phyloP scores from a whole-genome alignment of 371 early-diverging fungal genomes.

The Mortierella sp. region DNA sequence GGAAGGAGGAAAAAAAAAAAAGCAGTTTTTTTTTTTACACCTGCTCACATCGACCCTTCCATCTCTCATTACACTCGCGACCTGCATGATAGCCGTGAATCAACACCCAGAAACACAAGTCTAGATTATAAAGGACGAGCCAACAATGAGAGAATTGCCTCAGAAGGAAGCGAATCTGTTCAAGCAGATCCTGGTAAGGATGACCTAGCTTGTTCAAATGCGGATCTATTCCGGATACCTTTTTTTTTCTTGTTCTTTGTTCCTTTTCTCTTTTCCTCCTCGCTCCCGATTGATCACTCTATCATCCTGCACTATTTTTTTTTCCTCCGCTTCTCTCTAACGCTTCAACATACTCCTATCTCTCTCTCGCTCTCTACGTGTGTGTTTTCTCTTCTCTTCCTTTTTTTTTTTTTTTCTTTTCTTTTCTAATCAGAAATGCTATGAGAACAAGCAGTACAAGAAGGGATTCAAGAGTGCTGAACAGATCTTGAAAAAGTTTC shows the following conservation, averaged over 20 bases:
- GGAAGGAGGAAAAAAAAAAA: background rate
- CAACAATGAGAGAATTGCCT: constrained; percentile 72
- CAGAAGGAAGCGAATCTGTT: constrained; percentile 82
- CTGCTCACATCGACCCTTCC: constrained; percentile 1
- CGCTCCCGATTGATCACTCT: too few species aligned
- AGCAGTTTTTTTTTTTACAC: background rate
- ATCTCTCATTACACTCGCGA: constrained; percentile 1
- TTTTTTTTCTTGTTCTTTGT: background rate
- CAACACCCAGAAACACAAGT: background rate
- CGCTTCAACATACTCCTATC: too few species aligned
- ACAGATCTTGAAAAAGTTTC: constrained; percentile 90
- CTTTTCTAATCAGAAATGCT: constrained; percentile 88
- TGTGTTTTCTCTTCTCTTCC: background rate
- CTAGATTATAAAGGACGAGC: background rate
- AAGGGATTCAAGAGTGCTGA: constrained; percentile 93
- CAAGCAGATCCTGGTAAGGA: constrained; percentile 79
- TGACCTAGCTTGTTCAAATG: background rate
- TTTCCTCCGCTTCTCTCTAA: too few species aligned
- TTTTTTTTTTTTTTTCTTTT: background rate
- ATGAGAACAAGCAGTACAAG: constrained; percentile 95
- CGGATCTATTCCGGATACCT: background rate
- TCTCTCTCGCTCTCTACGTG: background rate
- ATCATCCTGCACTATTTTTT: too few species aligned
- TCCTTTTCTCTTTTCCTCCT: background rate
- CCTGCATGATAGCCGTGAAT: background rate